Conservation (phyloP, 768 basidiomycete species). For the Porpolomopsis calyptriformis region DNA sequence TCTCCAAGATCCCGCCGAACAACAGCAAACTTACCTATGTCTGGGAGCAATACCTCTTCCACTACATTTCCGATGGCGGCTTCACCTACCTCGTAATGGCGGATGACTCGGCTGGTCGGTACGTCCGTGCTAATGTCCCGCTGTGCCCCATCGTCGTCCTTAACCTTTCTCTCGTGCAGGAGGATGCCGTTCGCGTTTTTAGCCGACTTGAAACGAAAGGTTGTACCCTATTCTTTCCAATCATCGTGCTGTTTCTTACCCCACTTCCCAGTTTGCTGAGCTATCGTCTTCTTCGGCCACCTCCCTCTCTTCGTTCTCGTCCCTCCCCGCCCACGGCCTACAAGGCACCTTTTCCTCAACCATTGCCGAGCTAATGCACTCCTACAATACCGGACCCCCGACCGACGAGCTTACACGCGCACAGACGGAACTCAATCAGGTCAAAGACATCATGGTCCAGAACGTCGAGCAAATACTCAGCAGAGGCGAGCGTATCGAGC, state of each 20-base stretch:
- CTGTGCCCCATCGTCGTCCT: background rate
- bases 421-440: conserved; percentile 77
- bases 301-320: conserved; percentile 3
- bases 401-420: conserved; percentile 83
- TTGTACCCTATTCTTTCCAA: conserved; percentile 13
- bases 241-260: conserved; percentile 7
- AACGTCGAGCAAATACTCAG: conserved; percentile 95
- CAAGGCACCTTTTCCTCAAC: conserved; percentile 64
- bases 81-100: conserved; percentile 90
- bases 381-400: conserved; percentile 84
- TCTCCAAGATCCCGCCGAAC: conserved; percentile 92
- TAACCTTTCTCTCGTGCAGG: conserved; percentile 25
- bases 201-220: conserved; percentile 73
- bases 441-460: conserved; percentile 97
- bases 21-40: conserved; percentile 79
- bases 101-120: conserved; percentile 87
- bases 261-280: conserved; percentile 39
- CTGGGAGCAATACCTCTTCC: conserved; percentile 90
- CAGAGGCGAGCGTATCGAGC: conserved; percentile 89
- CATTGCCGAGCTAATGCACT: conserved; percentile 68
- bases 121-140: too few relatives aligned
- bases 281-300: conserved; percentile 53
- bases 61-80: conserved; percentile 85
- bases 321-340: conserved; percentile 46
- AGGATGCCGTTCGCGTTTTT: conserved; percentile 94